Conservation (phyloP, 2,329 filamentous ascomycete genomes). For the Plectosphaerella sp. region DNA sequence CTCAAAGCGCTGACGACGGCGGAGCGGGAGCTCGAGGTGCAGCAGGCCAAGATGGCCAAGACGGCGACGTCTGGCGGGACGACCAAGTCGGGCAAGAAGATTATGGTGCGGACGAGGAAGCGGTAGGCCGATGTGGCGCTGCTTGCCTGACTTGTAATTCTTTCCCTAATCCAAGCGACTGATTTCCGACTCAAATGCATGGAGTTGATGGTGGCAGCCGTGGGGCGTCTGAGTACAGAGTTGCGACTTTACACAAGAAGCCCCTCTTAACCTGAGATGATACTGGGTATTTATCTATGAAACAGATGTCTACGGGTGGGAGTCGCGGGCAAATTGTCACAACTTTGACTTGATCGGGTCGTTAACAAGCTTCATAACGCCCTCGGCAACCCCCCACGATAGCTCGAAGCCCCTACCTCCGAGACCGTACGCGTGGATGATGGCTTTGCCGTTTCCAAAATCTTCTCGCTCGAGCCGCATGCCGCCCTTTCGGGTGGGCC, state of each 20-base stretch:
- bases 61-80: constrained; percentile 54
- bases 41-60: constrained; percentile 62
- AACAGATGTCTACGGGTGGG: no score
- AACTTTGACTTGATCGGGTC: background rate
- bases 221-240: no score
- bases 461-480: constrained; percentile 50
- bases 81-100: constrained; percentile 58
- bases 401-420: constrained; percentile 59
- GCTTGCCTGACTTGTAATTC: background rate
- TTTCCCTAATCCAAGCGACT: background rate
- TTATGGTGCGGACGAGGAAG: constrained; percentile 60
- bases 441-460: constrained; percentile 16
- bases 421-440: constrained; percentile 54
- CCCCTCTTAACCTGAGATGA: no score
- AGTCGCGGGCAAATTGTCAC: background rate
- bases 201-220: no score
- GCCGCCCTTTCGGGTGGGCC: constrained; percentile 39
- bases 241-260: no score
- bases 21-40: constrained; percentile 53
- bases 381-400: constrained; percentile 54
- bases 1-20: constrained; percentile 49
- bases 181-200: no score
- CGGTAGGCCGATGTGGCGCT: constrained; percentile 27
- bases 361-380: constrained; percentile 35
- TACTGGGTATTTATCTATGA: no score